Conservation (phyloP, 257 asterid genomes). For the Jacaranda copaia region DNA sequence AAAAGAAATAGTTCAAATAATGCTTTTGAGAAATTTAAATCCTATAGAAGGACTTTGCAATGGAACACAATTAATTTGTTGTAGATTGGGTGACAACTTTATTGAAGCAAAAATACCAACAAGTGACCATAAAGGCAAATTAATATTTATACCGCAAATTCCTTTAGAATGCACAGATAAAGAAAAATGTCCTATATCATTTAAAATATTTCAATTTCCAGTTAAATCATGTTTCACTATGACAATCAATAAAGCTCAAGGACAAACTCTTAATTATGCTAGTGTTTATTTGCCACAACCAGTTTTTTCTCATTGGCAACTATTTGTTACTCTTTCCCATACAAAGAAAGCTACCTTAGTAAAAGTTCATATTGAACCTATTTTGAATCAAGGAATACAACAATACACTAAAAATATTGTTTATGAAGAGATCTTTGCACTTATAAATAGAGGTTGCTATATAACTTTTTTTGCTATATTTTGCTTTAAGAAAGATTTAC, state of each 20-base stretch:
- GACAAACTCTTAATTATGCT: no score
- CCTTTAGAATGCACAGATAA: not conserved
- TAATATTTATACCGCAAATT: not conserved
- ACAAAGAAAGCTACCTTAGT: not conserved
- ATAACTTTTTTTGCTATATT: no score
- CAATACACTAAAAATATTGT: no score
- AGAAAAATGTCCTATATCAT: not conserved
- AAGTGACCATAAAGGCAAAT: not conserved
- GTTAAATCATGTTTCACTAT: not conserved
- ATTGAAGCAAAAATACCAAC: not conserved
- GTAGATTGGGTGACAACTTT: not conserved
- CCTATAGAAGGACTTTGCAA: conserved; percentile 9
- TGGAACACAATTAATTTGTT: conserved; percentile 6
- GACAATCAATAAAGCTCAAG: not conserved
- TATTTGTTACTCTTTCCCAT: no score
- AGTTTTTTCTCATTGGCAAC: no score
- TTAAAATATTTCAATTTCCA: not conserved
- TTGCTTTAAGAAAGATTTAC: no score
- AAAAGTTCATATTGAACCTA: no score
- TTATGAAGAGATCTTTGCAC: no score
- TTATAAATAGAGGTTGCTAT: no score
- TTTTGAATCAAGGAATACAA: no score
- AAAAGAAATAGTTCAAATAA: not conserved
- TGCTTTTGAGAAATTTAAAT: not conserved
- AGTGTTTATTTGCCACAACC: no score